Conservation (phyloP, 106 monocot genomes). For the Allium cepa region DNA sequence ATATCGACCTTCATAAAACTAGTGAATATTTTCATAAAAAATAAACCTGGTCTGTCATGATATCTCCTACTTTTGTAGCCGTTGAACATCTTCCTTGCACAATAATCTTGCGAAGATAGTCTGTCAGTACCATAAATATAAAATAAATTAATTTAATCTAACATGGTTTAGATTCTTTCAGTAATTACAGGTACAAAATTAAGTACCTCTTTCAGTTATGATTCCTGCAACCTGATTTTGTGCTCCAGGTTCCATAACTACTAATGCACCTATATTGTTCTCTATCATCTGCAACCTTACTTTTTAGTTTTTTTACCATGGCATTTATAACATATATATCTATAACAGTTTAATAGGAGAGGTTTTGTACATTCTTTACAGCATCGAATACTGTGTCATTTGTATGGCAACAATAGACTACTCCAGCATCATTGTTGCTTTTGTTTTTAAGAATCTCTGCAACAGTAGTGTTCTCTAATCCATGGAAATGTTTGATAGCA, state of each 20-base stretch:
- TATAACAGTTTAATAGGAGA: not conserved
- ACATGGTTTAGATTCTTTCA: not conserved
- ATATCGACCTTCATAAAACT: not conserved
- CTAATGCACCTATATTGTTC: slow-evolving; percentile 44
- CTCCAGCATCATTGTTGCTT: slow-evolving; percentile 26
- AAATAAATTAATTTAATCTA: not conserved
- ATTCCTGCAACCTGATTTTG: slow-evolving; percentile 48
- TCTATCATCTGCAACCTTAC: slow-evolving; percentile 40
- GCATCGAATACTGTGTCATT: slow-evolving; percentile 50
- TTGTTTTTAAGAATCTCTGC: slow-evolving; percentile 40
- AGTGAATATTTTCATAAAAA: not conserved
- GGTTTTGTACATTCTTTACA: slow-evolving; percentile 33
- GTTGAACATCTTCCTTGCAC: slow-evolving; percentile 53
- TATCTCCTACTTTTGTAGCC: slow-evolving; percentile 50
- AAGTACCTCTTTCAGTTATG: slow-evolving; percentile 63
- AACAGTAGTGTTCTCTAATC: slow-evolving; percentile 63
- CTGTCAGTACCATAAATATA: slow-evolving; percentile 8
- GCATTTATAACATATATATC: not conserved
- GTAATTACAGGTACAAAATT: not conserved
- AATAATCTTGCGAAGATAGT: slow-evolving; percentile 50
- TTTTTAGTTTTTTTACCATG: not conserved
- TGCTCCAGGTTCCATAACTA: slow-evolving; percentile 56
- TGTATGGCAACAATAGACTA: slow-evolving; percentile 33
- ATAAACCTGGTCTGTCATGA: slow-evolving; percentile 63
- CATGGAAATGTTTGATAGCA: slow-evolving; percentile 15